Evolutionary conservation across 306 rosid species (phyloP).

Genomic region (Ochetophila trinervis): DNA sequence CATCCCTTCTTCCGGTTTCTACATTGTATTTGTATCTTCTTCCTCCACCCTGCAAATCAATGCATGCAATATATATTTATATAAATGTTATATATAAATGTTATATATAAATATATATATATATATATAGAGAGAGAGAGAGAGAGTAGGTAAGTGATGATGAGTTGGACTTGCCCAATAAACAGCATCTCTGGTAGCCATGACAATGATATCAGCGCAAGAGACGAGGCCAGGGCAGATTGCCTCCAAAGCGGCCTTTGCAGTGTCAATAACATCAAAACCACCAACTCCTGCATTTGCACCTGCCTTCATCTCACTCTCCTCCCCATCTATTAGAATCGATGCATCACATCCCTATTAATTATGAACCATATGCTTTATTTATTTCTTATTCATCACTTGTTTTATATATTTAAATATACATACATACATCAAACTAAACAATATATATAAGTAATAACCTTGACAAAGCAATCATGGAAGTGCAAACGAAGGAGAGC

Average conservation of each 20-base stretch:
- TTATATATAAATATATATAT: no score
- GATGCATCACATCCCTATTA: slow-evolving; percentile 50
- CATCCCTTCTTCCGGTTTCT: no score
- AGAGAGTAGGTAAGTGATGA: no score
- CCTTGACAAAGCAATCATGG: slow-evolving; percentile 47
- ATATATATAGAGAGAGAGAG: no score
- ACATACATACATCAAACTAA: no score
- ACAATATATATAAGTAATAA: neutral
- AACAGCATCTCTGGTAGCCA: slow-evolving; percentile 45
- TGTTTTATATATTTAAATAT: neutral
- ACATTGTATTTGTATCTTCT: no score
- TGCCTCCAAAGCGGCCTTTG: slow-evolving; percentile 17
- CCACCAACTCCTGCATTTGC: slow-evolving; percentile 37
- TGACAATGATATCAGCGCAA: slow-evolving; percentile 35
- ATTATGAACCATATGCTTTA: neutral
- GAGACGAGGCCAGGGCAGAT: slow-evolving; percentile 29
- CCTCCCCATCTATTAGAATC: slow-evolving; percentile 32
- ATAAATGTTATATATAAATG: no score
- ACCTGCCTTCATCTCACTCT: slow-evolving; percentile 33
- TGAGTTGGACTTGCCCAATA: slow-evolving; percentile 1
- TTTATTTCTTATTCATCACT: neutral
- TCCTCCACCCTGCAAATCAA: no score
- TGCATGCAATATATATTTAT: no score
- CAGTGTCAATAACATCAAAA: slow-evolving; percentile 32
- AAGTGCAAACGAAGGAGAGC: slow-evolving; percentile 46